Conservation (phyloP, 495 filamentous ascomycete genomes). For the Penicillium desertorum region DNA sequence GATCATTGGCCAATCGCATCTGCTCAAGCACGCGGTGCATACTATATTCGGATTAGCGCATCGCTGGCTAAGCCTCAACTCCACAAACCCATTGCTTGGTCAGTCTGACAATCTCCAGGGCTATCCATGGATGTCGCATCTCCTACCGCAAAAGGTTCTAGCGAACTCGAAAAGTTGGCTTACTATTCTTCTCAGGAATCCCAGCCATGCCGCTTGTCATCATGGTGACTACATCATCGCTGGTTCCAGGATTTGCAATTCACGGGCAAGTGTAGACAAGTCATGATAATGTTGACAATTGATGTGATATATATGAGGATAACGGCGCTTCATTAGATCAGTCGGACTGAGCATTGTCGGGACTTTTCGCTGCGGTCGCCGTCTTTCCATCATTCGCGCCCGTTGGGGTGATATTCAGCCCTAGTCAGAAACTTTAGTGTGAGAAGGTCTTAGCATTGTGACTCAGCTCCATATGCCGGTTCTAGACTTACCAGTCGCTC, state of each 20-base stretch:
- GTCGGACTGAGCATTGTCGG: no score
- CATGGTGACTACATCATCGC: no score
- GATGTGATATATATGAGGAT: no score
- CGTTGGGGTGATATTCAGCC: not conserved
- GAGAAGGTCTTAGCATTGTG: not conserved
- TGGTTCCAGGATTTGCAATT: no score
- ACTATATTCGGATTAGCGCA: not conserved
- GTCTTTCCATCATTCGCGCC: not conserved
- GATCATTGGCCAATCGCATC: not conserved
- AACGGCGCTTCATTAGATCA: no score
- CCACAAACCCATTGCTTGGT: not conserved
- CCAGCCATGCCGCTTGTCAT: not conserved
- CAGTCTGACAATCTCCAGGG: not conserved
- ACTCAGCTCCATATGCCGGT: not conserved
- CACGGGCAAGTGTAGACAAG: no score
- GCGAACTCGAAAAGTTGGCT: not conserved
- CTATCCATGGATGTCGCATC: not conserved
- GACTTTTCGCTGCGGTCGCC: not conserved
- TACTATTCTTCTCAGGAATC: not conserved
- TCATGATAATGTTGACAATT: no score
- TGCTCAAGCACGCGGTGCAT: not conserved
- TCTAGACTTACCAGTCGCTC: no score
- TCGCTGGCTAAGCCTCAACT: not conserved
- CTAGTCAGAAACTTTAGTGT: not conserved
- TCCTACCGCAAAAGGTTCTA: not conserved